Evolutionary conservation across 192 early-diverging fungal genomes (phyloP), one percentile per base, ranked within the genome.

Genomic region (Pilobolus umbonatus): DNA sequence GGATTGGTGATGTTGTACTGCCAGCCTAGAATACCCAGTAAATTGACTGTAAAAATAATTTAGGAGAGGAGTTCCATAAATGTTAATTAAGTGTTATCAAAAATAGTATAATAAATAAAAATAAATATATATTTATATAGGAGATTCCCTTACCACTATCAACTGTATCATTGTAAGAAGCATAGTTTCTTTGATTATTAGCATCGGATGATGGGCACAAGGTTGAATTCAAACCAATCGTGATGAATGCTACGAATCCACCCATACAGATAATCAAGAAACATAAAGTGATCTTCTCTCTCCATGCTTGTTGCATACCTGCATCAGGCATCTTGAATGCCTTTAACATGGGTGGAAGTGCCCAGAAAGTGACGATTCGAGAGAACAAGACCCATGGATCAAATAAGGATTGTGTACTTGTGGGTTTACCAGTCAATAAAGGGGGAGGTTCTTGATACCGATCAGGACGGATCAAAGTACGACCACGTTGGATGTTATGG

Each of bases 221-320:
- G 17, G 84, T 69, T 21, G 68, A 64, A 5, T 79, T 48, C 39
- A 90, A 71, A 43, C 87, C 87, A 43, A 97, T 80, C 12, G 90
- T 93, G 53, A 94, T 61, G 69, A 94, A 97, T 29, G 89, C 89
- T 22, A 94, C 80, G 21, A 79, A 65, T 4, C 75, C 81, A 76
- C 91, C 89, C 66, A 93, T 73, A 31, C 89, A 58, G 14, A 83
- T 57, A 48, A 94, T 93, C 53, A 97, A 84, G 44, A 87, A 81
- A 67, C 91, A 91, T 46, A 90, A 65, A 1, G 86, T 76, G 11
- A 88, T 73, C 61, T 90, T 90, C 62, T 90, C 88, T 51, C 88
- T 79, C 88, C 88, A 90, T 12, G 88, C 88, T 72, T 90, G 88
- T 75, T 87, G 87, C 72, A 88, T 85, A 26, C 63, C 71, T 50